Base-by-base conservation (phyloP, 176 grass and related monocot genomes). In the Guadua angustifolia region DNA sequence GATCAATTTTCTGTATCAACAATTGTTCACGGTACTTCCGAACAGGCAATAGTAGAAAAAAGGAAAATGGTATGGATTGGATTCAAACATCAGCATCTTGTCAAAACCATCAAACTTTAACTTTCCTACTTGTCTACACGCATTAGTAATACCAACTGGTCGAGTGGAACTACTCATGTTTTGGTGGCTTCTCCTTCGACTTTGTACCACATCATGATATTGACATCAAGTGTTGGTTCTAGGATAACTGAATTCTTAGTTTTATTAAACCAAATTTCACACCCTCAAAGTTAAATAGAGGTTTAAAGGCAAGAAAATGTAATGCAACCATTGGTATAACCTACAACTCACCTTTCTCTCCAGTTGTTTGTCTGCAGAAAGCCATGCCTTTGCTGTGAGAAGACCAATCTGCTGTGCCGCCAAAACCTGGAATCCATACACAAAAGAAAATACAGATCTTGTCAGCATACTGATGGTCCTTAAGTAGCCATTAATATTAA, bases 321-420 rank as follows among this genome's bases (percentile, higher is more conserved):
- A 66, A 79, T 60, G 45, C 26, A 73, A 21, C 33, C 13, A 66
- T 88, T 65, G 40, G 19, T 24, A 32, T 53, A 46, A 55, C 29
- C 13, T 42, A 18, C 29, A 88, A 29, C 82, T 71, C 39, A 95
- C 96, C 93, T 94, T 91, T 89, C 75, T 84, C 89, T 99, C 88
- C 13, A 90, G 55, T 72, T 95, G 91, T 84, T 89, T 95, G 65
- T 90, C 92, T 79, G 82, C 69, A 81, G 77, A 85, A 92, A 94
- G 65, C 96, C 96, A 99, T 81, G 96, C 83, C 87, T 91, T 88
- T 43, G 93, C 89, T 44, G 93, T 99, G 78, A 99, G 60, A 90
- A 92, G 86, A 91, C 79, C 83, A 81, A 95, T 90, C 61, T 95
- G 89, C 68, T 90, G 89, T 77, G 88, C 82, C 39, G 49, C 87